These are phyloP conservation scores for Acacia pycnantha DNA, from an alignment of 331 rosid genomes.

Conservation along the genomic window DNA sequence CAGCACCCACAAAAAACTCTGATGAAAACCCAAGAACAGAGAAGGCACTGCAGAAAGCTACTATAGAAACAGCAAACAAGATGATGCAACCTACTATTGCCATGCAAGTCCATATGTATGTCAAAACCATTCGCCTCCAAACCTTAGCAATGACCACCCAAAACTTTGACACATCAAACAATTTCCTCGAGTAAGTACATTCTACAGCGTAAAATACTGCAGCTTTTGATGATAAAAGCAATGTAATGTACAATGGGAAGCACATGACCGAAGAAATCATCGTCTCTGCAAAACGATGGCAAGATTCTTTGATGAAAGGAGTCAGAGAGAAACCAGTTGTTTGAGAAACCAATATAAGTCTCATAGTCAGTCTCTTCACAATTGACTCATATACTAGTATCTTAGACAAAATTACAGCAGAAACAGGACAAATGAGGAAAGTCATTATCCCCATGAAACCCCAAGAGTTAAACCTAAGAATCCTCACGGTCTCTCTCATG, in stretches of 20 bases:
- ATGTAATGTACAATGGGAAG: conserved; percentile 71
- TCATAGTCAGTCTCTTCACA: conserved; percentile 61
- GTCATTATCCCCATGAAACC: conserved; percentile 66
- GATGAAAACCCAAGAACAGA: conserved; percentile 52
- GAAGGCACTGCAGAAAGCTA: conserved; percentile 64
- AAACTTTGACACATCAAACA: conserved; percentile 62
- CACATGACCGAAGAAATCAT: conserved; percentile 57
- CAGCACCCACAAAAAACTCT: conserved; percentile 52
- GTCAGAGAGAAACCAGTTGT: conserved; percentile 85
- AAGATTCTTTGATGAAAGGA: conserved; percentile 74
- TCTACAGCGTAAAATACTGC: conserved; percentile 80
- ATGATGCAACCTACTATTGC: conserved; percentile 64
- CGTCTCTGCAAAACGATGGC: conserved; percentile 68
- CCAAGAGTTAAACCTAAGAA: conserved; percentile 78
- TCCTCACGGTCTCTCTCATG: conserved; percentile 76
- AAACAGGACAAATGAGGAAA: conserved; percentile 77
- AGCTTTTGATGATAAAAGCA: conserved; percentile 68
- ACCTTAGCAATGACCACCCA: conserved; percentile 48
- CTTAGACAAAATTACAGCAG: conserved; percentile 75
- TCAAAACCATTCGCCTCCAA: conserved; percentile 73
- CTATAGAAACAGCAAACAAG: conserved; percentile 61
- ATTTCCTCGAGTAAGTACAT: conserved; percentile 65
- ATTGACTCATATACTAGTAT: conserved; percentile 57
- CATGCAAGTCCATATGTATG: conserved; percentile 67
- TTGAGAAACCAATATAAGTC: conserved; percentile 69